Evolutionary conservation across 2,329 filamentous ascomycete species (phyloP).

Genomic region (Neurospora crassa): DNA sequence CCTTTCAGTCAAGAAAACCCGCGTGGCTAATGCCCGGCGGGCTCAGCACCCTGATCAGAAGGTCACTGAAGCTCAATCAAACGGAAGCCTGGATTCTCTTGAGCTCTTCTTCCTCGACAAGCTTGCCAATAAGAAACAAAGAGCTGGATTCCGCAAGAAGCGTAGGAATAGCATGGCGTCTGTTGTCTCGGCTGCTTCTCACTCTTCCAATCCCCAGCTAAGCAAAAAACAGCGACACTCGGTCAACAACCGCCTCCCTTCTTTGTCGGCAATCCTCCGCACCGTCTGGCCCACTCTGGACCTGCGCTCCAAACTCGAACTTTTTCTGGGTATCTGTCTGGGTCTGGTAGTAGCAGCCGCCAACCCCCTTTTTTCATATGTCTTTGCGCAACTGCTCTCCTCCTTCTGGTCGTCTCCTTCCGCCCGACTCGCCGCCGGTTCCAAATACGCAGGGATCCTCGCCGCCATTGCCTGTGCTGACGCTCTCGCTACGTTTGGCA

Average conservation of each 20-base stretch:
- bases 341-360: conserved; percentile 55
- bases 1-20: conserved; percentile 11
- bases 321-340: conserved; percentile 51
- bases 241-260: conserved; percentile 9
- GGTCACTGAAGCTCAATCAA: neutral
- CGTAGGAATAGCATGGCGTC: neutral
- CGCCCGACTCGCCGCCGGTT: conserved; percentile 37
- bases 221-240: neutral
- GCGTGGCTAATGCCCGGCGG: conserved; percentile 8
- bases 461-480: conserved; percentile 59
- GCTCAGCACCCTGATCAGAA: neutral
- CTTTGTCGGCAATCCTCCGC: conserved; percentile 47
- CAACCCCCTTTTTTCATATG: conserved; percentile 49
- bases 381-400: conserved; percentile 40
- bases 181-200: neutral
- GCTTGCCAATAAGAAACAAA: conserved; percentile 10
- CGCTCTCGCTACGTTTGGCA: conserved; percentile 52
- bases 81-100: conserved; percentile 12
- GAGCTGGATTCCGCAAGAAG: neutral
- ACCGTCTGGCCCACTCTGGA: conserved; percentile 63
- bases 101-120: conserved; percentile 16
- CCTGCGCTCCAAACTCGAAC: conserved; percentile 36
- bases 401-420: conserved; percentile 60
- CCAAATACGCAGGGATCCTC: conserved; percentile 61
- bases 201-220: neutral